Base-by-base conservation (phyloP, 1,284 basidiomycete species). In the Heimioporus retisporus region DNA sequence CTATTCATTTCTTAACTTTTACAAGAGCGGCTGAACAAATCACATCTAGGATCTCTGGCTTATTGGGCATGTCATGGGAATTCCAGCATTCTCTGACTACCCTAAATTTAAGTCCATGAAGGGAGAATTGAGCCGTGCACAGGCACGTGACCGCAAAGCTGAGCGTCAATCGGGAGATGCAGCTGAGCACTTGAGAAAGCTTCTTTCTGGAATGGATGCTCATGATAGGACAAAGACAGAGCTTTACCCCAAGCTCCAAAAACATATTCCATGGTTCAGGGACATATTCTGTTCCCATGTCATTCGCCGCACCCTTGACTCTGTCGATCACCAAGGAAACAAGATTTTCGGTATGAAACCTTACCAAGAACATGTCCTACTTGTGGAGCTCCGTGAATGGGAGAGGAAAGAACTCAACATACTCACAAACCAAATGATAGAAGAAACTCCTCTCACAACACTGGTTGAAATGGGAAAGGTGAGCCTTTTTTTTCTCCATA, bases 41-140 rank as follows among this genome's bases (percentile, higher is more conserved):
- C 18, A 48, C 10, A 35, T 35, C 6, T 16, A 68, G 67, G 56
- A 68, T 40, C 40, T 68, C 6, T 68, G 62, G 66, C 19, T 68
- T 2, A 59, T 68, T 19, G 68, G 66, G 1, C 43, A 61, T 42
- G 2, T 67, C 15, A 59, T 68, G 42, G 65, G 42, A 1, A 67
- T 68, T 4, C 3, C 0, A 0, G 1, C 1, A 0, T 58, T 67
- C 23, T 51, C 8, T 3, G 4, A 67, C 43, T 55, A 44, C 4
- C 0, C 0, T 0, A 1, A 2, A 25, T 67, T 40, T n/a, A 25
- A 68, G 1, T 10, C 25, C 0, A 51, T 68, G n/a, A 60, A 14
- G 1, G 44, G 1, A 3, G 56, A 61, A 10, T 16, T 68, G 11
- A 55, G 43, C 6, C 42, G 25, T 4, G 53, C 61, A 2, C 67